Percentiles rank a stretch among this genome's conserved stretches.
These are phyloP conservation scores for Nothophaeocryptopus gaeumannii DNA, from an alignment of 2,329 filamentous ascomycete genomes.

Conservation along the genomic window DNA sequence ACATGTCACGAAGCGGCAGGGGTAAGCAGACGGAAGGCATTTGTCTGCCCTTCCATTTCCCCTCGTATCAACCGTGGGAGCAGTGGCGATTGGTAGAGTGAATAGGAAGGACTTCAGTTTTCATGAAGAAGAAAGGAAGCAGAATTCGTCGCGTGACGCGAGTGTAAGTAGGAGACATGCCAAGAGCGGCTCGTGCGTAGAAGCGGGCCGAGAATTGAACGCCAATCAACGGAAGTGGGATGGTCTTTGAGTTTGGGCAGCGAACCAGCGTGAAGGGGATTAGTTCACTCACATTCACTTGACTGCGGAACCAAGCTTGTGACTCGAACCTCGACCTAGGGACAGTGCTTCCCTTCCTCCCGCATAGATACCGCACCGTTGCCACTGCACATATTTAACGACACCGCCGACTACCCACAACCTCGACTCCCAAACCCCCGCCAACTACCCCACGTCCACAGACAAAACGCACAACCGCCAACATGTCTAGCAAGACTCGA, in stretches of 20 bases:
- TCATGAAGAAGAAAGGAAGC: conserved; percentile 36
- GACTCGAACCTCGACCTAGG: no score
- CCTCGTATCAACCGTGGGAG: conserved; percentile 60
- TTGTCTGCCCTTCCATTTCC: conserved; percentile 66
- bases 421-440: conserved; percentile 4
- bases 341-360: no score
- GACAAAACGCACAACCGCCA: conserved; percentile 26
- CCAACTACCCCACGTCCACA: background rate
- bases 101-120: conserved; percentile 56
- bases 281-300: no score
- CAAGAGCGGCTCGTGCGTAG: conserved; percentile 1
- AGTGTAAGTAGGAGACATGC: conserved; percentile 51
- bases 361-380: no score
- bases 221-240: no score
- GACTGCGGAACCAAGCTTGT: no score
- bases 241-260: no score
- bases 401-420: background rate
- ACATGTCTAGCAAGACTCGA: conserved; percentile 51
- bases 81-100: conserved; percentile 60
- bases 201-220: no score
- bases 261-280: no score
- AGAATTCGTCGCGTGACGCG: conserved; percentile 23
- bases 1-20: conserved; percentile 47
- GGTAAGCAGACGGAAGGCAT: conserved; percentile 57
- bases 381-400: background rate